Base-by-base conservation (phyloP, 768 basidiomycete species). In the Pleurotus salmoneostramineus region DNA sequence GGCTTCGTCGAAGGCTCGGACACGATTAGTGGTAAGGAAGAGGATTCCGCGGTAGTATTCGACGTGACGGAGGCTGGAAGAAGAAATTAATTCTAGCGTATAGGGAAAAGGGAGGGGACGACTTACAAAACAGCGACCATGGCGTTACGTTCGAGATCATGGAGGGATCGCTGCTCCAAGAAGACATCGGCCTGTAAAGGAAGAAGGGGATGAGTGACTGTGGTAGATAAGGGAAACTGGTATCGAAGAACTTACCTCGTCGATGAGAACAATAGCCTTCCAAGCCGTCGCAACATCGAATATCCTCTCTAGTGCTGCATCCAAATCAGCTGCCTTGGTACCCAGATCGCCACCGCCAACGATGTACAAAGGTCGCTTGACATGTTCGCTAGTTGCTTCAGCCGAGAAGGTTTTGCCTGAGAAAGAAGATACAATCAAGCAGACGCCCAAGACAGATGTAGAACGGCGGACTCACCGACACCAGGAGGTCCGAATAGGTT, bases 111-210 rank as follows among this genome's bases (percentile, higher is more conserved):
- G 44, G 60, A 15, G 50, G 37, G 33, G 35, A 11, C 11, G n/a
- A 43, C 15, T 27, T 36, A 47, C 42, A 85, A 88, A 10, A 87
- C 85, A 3, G 85, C 85, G 5, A 89, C 85, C 80, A 88, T 85
- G 0, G 86, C 86, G 62, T 88, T 89, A 8, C 87, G 77, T 63
- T 84, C 77, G 10, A 88, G 65, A 63, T 87, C 82, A 56, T 85
- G 82, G 40, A 87, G 71, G 3, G 83, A 83, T 5, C 87, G 81
- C 65, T 83, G 81, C 63, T 88, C 87, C 33, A 89, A 75, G 79
- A 88, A 89, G 3, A 89, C 85, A 68, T 89, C 86, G 4, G 85
- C 84, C 71, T 76, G 27, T 27, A 8, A 7, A 49, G 37, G 3
- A 40, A 1, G n/a, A 2, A 10, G 37, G 10, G 3, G 1, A 3